Evolutionary conservation across 2,329 filamentous ascomycete genomes (phyloP).

Genomic region (Aspergillus candidus): DNA sequence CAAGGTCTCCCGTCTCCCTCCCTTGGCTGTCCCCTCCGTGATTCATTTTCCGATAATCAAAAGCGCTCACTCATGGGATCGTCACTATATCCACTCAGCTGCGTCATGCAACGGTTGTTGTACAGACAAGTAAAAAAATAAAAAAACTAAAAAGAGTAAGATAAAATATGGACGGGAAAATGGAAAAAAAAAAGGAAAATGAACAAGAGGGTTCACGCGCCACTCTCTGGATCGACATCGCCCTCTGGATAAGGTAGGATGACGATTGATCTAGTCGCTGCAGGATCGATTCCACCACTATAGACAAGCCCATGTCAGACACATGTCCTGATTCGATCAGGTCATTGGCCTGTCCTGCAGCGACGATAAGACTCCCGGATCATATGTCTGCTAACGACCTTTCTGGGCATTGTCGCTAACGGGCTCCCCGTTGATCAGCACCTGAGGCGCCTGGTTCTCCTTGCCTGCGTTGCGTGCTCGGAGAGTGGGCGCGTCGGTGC

Average conservation of each 20-base stretch:
- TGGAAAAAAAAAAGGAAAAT: too few relatives aligned
- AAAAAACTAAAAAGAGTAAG: constrained; percentile 1
- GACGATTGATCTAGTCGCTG: too few relatives aligned
- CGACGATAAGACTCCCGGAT: background rate
- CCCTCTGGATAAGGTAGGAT: too few relatives aligned
- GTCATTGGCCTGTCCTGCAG: too few relatives aligned
- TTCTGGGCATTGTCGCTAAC: constrained; percentile 14
- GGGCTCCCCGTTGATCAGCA: constrained; percentile 37
- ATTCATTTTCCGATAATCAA: background rate
- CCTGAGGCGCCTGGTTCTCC: constrained; percentile 29
- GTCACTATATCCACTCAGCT: constrained; percentile 13
- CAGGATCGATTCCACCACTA: too few relatives aligned
- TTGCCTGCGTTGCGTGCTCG: constrained; percentile 20
- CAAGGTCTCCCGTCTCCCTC: background rate
- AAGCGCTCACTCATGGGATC: constrained; percentile 8
- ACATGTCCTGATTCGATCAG: too few relatives aligned
- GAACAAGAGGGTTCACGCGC: too few relatives aligned
- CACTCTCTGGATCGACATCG: too few relatives aligned
- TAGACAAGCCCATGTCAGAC: background rate
- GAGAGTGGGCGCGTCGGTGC: constrained; percentile 16
- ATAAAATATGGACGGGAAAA: constrained; percentile 3
- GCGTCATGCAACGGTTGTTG: constrained; percentile 8
- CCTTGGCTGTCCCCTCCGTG: too few relatives aligned
- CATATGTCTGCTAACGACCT: background rate
- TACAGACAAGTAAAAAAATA: constrained; percentile 6